Evolutionary conservation across 805 yeast genomes (phyloP), one percentile per base, ranked within the genome.

Genomic region (Pichia paraexigua): DNA sequence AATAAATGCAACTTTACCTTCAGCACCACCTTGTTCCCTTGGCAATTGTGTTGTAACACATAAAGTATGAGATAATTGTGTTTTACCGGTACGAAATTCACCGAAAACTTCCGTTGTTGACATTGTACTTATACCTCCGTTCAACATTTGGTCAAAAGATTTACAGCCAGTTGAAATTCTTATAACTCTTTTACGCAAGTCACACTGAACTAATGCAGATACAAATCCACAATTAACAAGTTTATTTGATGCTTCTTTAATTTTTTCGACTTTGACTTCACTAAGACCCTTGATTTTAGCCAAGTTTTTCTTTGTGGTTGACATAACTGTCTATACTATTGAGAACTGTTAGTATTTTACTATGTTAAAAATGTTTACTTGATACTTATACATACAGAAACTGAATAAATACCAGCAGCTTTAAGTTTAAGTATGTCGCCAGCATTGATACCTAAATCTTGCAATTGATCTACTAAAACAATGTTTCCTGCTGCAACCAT

Each of bases 71-170:
- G 91, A 83, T 63, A 85, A 67, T 63, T 85, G 92, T n/a, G 91
- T 84, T 61, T 85, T 85, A 41, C 92, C 92, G 51, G 91, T 85
- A 62, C 92, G 71, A 58, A 82, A 85, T 59, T 85, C 92, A 1
- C 92, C 92, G 68, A 83, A 85, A 0, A 83, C 88, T 63, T 85
- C 92, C 0, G 90, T 83, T 49, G 85, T 80, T 32, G 87, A 78
- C 73, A 87, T 87, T 0, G 91, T 82, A 70, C 81, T 83, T 42
- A 85, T 71, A 0, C 92, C 91, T 10, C 90, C 92, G 13, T 90
- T 90, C 13, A 85, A 68, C 24, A 83, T 71, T 5, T 80, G 74
- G 61, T 85, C 89, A 47, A 85, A 71, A 50, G 82, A 82, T 60
- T 79, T 83, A 12, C 86, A 78, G 0, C 92, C 92, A 0, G 91